Base-by-base conservation (phyloP, 371 early-diverging fungal genomes). In the Fennellomyces sp. region DNA sequence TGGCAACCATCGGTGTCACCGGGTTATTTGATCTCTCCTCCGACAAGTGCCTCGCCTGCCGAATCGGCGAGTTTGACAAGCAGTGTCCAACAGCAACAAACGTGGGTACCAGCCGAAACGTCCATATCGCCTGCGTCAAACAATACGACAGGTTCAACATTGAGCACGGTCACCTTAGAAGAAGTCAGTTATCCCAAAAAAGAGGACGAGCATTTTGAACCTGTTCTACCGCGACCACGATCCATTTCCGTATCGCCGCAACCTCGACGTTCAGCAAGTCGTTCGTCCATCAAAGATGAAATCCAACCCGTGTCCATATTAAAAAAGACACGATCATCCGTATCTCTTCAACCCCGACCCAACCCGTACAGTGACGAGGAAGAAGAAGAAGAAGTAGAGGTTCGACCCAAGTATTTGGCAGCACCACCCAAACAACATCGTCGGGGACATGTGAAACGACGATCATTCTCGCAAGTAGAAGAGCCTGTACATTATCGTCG, bases 241-340 rank as follows among this genome's bases (percentile, higher is more conserved):
- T 52, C 52, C 28, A 26, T 47, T n/a, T n/a, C n/a, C n/a, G n/a
- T n/a, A n/a, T n/a, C n/a, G n/a, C n/a, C n/a, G n/a, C n/a, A 29
- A 21, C 17, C 25, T 12, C 38, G 55, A 12, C 55, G 39, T 54
- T 35, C 36, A 39, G 15, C 49, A 49, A n/a, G n/a, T 49, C 39
- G 33, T 38, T 27, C 31, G n/a, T 19, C 11, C 31, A 52, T 3
- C 2, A 25, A 38, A 39, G 39, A 17, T 12, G 17, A 54, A 15
- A 35, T 33, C 5, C 39, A 38, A 39, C 55, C 55, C 0, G 55
- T 54, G 17, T 39, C 55, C 11, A 54, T 54, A 38, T 39, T 54
- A 23, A 54, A 54, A 26, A 54, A 54, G 39, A 39, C 39, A 13
- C 36, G 39, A n/a, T 54, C 55, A 23, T 38, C 55, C 3, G 17